phyloP scores from a whole-genome alignment of 345 rosid genomes.

The Balakata baccata region DNA sequence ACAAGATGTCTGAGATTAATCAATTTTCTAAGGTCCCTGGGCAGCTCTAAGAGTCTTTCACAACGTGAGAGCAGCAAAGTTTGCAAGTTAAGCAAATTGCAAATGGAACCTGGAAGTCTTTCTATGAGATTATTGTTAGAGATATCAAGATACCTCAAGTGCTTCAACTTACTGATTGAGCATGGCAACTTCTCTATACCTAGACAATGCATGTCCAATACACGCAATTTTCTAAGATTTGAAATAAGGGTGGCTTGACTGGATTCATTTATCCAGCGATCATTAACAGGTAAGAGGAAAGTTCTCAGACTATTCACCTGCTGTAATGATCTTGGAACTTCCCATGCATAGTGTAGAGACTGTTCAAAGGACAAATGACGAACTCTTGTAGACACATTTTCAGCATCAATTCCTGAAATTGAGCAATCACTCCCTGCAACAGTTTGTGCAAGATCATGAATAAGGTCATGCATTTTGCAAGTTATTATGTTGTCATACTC shows the following conservation, averaged over 20 bases:
- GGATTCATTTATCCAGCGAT: not conserved
- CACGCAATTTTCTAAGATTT: conserved; percentile 12
- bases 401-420: not conserved
- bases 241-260: conserved; percentile 4
- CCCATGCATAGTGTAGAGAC: not conserved
- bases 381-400: not conserved
- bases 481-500: conserved; percentile 7
- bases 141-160: conserved; percentile 21
- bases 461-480: conserved; percentile 23
- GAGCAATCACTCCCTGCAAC: conserved; percentile 16
- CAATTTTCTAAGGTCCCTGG: conserved; percentile 5
- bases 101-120: conserved; percentile 7
- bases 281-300: not conserved
- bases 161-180: conserved; percentile 19
- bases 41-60: conserved; percentile 7
- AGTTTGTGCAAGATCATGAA: conserved; percentile 21
- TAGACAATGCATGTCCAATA: not conserved
- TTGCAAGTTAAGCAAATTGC: conserved; percentile 11
- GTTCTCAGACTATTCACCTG: conserved; percentile 11
- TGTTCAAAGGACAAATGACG: conserved; percentile 15
- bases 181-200: conserved; percentile 14
- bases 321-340: not conserved
- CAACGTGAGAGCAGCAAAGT: conserved; percentile 11
- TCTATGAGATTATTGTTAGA: conserved; percentile 12
- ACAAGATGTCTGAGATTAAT: conserved; percentile 6